phyloP scores from a whole-genome alignment of 2,329 filamentous ascomycete genomes.

The Escovopsis sp. region DNA sequence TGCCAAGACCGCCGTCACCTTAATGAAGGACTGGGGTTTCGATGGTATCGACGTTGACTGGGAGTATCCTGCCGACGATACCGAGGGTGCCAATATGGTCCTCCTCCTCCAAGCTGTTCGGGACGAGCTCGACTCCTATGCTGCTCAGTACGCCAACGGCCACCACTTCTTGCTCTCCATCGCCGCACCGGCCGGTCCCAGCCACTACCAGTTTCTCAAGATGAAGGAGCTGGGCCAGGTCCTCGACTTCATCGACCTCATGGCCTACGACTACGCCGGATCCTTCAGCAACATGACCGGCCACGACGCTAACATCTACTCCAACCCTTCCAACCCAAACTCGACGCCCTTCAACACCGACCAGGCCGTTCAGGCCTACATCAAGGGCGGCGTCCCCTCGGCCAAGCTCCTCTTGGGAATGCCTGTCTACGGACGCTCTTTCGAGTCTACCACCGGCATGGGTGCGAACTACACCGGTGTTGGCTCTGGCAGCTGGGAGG shows the following conservation, averaged over 20 bases:
- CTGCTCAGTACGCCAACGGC: slow-evolving; percentile 24
- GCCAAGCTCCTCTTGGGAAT: slow-evolving; percentile 62
- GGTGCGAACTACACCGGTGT: slow-evolving; percentile 48
- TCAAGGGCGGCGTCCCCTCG: slow-evolving; percentile 42
- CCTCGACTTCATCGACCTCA: slow-evolving; percentile 47
- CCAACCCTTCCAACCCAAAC: slow-evolving; percentile 33
- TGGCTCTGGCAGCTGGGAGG: slow-evolving; percentile 56
- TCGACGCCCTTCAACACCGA: slow-evolving; percentile 57
- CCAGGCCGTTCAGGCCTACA: slow-evolving; percentile 49
- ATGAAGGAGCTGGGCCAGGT: slow-evolving; percentile 30
- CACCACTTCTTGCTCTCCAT: slow-evolving; percentile 40
- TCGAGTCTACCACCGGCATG: slow-evolving; percentile 39
- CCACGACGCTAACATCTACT: slow-evolving; percentile 58
- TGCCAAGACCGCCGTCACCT: slow-evolving; percentile 48
- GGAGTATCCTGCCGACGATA: slow-evolving; percentile 22
- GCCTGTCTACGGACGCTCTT: slow-evolving; percentile 36
- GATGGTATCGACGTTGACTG: slow-evolving; percentile 31
- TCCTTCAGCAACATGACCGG: slow-evolving; percentile 49
- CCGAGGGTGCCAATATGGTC: slow-evolving; percentile 28
- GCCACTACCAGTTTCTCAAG: slow-evolving; percentile 32
- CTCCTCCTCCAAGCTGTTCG: slow-evolving; percentile 29
- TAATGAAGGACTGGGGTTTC: slow-evolving; percentile 59
- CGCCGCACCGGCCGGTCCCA: slow-evolving; percentile 33
- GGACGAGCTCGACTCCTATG: slow-evolving; percentile 32
- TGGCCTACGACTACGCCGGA: slow-evolving; percentile 68